These are phyloP conservation scores for Blastobotrys ciferrii DNA, from an alignment of 1,139 yeast species.

Conservation along the genomic window DNA sequence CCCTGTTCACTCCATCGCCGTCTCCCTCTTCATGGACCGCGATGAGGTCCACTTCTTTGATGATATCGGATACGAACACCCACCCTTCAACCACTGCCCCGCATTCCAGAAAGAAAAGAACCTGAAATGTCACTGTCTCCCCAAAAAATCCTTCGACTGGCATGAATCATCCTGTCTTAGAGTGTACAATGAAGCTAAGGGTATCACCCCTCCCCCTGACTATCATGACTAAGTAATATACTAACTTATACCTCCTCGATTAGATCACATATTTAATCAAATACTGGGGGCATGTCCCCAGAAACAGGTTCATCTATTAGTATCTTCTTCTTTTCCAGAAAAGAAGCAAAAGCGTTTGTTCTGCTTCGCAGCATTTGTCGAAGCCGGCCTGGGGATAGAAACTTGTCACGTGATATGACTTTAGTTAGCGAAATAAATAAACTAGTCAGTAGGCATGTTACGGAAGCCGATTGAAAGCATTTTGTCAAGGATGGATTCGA, in stretches of 20 bases:
- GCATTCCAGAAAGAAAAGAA: constrained; percentile 27
- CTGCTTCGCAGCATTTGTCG: no score
- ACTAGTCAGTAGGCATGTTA: background rate
- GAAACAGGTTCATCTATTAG: no score
- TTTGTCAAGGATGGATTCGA: constrained; percentile 20
- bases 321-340: no score
- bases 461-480: constrained; percentile 16
- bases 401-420: no score
- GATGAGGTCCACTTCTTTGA: constrained; percentile 73
- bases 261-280: constrained; percentile 3
- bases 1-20: constrained; percentile 85
- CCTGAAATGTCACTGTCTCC: constrained; percentile 26
- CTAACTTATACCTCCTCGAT: background rate
- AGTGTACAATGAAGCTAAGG: constrained; percentile 24
- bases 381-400: no score
- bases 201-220: constrained; percentile 14
- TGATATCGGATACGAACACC: constrained; percentile 77
- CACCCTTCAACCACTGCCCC: constrained; percentile 76
- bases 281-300: no score
- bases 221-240: constrained; percentile 12
- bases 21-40: constrained; percentile 63
- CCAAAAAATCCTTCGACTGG: constrained; percentile 27
- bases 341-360: no score
- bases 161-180: constrained; percentile 29
- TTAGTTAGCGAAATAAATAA: constrained; percentile 2